Evolutionary conservation across 257 asterid genomes (phyloP).

Genomic region (Fraxinus excelsior): DNA sequence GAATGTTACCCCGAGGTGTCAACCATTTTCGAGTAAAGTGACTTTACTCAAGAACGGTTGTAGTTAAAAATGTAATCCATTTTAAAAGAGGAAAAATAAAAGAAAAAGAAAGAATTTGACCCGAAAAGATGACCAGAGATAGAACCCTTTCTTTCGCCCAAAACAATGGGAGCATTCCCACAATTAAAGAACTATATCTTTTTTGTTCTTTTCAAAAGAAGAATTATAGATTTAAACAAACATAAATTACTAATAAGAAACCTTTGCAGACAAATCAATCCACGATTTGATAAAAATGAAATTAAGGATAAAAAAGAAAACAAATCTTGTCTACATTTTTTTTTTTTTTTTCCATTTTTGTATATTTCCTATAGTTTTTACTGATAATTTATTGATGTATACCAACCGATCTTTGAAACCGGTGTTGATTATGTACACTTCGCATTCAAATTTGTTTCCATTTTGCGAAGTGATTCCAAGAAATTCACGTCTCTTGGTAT

Average conservation of each 20-base stretch:
- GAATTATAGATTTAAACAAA: too few species aligned
- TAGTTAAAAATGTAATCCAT: too few species aligned
- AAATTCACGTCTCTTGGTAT: slow-evolving; percentile 33
- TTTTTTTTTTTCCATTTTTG: background rate
- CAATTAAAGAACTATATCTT: too few species aligned
- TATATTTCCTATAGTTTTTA: background rate
- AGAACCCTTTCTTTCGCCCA: background rate
- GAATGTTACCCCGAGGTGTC: too few species aligned
- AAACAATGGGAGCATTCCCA: background rate
- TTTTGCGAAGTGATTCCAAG: slow-evolving; percentile 5
- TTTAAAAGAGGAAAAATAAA: background rate
- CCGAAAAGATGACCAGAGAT: too few species aligned
- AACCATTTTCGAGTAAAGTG: too few species aligned
- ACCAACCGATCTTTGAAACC: background rate
- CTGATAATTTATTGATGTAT: background rate
- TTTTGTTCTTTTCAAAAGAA: background rate
- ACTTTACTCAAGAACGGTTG: too few species aligned
- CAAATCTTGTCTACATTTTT: background rate
- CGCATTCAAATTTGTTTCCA: background rate
- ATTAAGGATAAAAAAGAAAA: background rate
- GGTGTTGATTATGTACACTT: background rate
- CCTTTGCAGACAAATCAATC: background rate
- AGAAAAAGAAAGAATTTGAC: background rate
- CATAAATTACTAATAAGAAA: background rate
- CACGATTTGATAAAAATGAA: background rate